These are phyloP conservation scores for Pelargonium cotyledonis DNA, from an alignment of 441 rosid species.

Conservation along the genomic window DNA sequence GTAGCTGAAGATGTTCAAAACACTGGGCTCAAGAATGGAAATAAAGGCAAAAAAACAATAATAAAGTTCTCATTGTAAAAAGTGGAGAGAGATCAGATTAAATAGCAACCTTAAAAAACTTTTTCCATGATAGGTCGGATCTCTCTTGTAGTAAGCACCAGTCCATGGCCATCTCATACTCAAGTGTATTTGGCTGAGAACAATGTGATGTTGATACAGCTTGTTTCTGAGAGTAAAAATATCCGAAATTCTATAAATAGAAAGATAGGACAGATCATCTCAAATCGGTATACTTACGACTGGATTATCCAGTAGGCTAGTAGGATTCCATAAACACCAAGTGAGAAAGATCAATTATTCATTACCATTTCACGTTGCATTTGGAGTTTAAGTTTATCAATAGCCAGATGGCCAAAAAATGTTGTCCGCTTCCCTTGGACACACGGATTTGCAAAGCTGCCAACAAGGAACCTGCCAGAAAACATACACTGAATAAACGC, in stretches of 20 bases:
- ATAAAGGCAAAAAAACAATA: conserved; percentile 9
- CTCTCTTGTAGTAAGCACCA: conserved; percentile 60
- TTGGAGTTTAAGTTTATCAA: conserved; percentile 39
- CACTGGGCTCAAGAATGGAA: conserved; percentile 18
- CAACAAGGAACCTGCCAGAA: conserved; percentile 70
- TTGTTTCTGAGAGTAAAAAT: conserved; percentile 41
- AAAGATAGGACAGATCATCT: background rate
- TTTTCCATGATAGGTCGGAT: conserved; percentile 30
- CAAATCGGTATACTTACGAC: background rate
- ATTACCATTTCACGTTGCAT: conserved; percentile 52
- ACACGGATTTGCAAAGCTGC: conserved; percentile 41
- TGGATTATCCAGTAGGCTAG: background rate
- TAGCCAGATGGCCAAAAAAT: conserved; percentile 59
- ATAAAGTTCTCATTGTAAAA: conserved; percentile 1
- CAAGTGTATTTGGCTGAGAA: conserved; percentile 79
- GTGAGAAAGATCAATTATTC: background rate
- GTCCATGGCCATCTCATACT: conserved; percentile 78
- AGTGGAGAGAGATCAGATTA: conserved; percentile 8
- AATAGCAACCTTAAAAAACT: conserved; percentile 39
- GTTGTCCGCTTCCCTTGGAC: conserved; percentile 42
- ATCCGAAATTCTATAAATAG: conserved; percentile 3
- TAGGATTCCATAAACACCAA: background rate
- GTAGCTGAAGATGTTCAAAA: conserved; percentile 37
- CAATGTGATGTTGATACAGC: conserved; percentile 82
- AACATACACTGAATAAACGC: conserved; percentile 1